Base-by-base conservation (phyloP, 208 protist species). In the Crithidia thermophila region DNA sequence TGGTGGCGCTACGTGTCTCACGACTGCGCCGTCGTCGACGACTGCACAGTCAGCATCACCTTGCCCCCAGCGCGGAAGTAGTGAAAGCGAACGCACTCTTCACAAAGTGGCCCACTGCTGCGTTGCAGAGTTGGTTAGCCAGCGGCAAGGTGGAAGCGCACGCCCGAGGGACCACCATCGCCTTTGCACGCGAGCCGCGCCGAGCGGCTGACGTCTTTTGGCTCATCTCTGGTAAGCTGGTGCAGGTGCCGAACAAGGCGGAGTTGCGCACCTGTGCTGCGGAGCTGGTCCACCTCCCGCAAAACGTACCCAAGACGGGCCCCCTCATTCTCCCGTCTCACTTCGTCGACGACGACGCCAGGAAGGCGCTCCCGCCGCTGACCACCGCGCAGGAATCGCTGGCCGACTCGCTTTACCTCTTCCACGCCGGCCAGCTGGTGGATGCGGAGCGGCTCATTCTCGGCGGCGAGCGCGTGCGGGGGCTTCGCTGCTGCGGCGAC, bases 371-470 rank as follows among this genome's bases (percentile, higher is more conserved):
- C 13, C 71, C 49, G 30, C 39, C 46, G 5, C 53, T 67, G 30
- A 84, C 62, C 4, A 25, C 45, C 10, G 34, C 50, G 20, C 72
- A 79, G 21, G 78, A 82, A n/a, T 58, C 46, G n/a, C 42, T 84
- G 23, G 23, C 70, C 9, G 73, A 84, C 47, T 67, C 67, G n/a
- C 52, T 92, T n/a, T 30, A 21, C 3, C 62, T 60, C 7, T 92
- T 84, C 67, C 72, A 63, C 10, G 46, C 75, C 25, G 86, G 85
- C 11, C 65, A 76, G 10, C 76, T 94, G 30, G 82, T 85, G 14
- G 76, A 83, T 53, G 77, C 50, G 1, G 89, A 90, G 23, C 49
- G 57, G n/a, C 75, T 94, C 3, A 43, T 94, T 30, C 69, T 94
- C 4, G 82, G 84, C 27, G 51, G 62, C 6, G 39, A 36, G 20